Base-by-base conservation (phyloP, 805 yeast species). In the Candida nanaspora region DNA sequence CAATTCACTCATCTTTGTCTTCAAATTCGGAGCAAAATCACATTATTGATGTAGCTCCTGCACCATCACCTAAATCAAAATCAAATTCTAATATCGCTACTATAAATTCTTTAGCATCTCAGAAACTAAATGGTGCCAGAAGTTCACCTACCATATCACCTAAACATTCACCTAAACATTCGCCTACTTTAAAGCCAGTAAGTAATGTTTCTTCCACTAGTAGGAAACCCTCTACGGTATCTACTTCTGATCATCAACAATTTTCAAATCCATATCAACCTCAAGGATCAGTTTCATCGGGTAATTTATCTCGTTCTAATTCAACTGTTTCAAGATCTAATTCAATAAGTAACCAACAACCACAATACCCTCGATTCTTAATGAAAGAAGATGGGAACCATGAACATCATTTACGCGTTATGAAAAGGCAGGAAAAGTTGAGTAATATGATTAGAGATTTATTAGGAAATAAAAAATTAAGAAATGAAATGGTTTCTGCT, bases 351-450 rank as follows among this genome's bases (percentile, higher is more conserved):
- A 38, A 16, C 18, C 41, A 37, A 20, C 11, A 40, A 20, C 26
- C 41, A 13, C 41, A 37, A 5, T 33, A 33, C 6, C 75, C 75
- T 1, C 51, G 89, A 33, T 80, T 81, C 54, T 51, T 65, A 18
- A 62, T 80, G 53, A 63, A 66, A 38, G 86, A 80, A 37, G 82
- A 81, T 49, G 94, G 95, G 4, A 47, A 64, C 11, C 98, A 91
- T 60, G 86, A 76, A 52, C 98, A 91, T 61, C 78, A 78, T 56
- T 67, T 91, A 44, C 72, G 78, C 44, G 80, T 82, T 34, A 80
- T 91, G 7, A 82, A 79, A 56, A 68, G 94, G 50, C 91, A 84
- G 58, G 94, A 84, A 53, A 84, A 83, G 50, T 58, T 84, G 29
- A 71, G 80, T 7, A 78, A 78, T 44, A 82, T 84, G 88, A 68